A percentile compares a stretch with the other conserved stretches of the same genome.
Evolutionary conservation across 1,139 yeast genomes (phyloP).

Genomic region (Sugiyamaella novakii): DNA sequence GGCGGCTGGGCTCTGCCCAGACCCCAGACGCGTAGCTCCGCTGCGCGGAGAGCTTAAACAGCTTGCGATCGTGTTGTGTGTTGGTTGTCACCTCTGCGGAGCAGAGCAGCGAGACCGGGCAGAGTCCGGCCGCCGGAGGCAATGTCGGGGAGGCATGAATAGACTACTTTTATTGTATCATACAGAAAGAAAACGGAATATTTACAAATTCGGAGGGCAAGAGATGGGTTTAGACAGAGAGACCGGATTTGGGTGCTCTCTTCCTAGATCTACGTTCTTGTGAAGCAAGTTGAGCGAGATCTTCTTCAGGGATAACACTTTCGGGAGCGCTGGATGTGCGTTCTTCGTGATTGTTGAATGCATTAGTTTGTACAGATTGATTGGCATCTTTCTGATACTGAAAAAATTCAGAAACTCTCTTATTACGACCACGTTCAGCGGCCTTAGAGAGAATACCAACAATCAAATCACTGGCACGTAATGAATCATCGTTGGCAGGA

Average conservation of each 20-base stretch:
- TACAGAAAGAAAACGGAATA: not conserved
- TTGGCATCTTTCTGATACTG: conserved; percentile 13
- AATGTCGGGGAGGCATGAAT: not conserved
- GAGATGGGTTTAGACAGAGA: not conserved
- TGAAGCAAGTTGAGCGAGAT: conserved; percentile 7
- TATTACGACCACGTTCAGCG: conserved; percentile 72
- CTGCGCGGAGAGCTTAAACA: not conserved
- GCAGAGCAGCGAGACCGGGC: not conserved
- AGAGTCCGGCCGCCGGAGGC: conserved; percentile 3
- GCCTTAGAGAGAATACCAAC: conserved; percentile 83
- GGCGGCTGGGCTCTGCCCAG: not conserved
- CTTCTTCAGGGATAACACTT: conserved; percentile 3
- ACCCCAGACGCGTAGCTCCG: not conserved
- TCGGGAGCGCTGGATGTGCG: not conserved
- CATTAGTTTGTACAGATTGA: conserved; percentile 5
- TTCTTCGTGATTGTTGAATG: conserved; percentile 12
- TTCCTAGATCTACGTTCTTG: not conserved
- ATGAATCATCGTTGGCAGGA: conserved; percentile 95
- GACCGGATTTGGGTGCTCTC: conserved; percentile 16
- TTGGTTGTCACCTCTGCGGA: too few relatives aligned
- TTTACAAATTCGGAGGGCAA: conserved; percentile 7
- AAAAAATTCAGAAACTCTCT: conserved; percentile 47
- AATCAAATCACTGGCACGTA: conserved; percentile 75
- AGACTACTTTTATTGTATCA: not conserved
- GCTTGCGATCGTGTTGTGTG: too few relatives aligned